Conservation (phyloP, 192 early-diverging fungal species). For the Podochytrium sp. region DNA sequence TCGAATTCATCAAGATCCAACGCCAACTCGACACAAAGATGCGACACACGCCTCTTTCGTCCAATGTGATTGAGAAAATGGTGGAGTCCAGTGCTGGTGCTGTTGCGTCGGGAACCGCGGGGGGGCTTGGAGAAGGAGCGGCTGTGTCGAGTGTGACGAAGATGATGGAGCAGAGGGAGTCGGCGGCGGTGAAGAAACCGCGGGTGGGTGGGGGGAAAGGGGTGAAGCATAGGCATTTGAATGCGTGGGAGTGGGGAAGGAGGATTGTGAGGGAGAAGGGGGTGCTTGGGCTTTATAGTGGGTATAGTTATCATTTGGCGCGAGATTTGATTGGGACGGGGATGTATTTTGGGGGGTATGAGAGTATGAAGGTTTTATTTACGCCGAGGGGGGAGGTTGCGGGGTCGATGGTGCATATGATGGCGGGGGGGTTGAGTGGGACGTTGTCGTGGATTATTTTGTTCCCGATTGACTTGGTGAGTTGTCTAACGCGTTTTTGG, state of each 20-base stretch:
- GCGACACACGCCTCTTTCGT: neutral
- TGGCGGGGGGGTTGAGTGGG: slow-evolving; percentile 56
- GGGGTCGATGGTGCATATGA: slow-evolving; percentile 46
- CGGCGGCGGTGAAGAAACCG: neutral
- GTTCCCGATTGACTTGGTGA: slow-evolving; percentile 59
- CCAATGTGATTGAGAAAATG: slow-evolving; percentile 11
- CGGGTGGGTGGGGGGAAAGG: neutral
- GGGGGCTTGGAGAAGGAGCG: slow-evolving; percentile 43
- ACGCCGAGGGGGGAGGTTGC: slow-evolving; percentile 22
- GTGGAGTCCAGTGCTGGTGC: slow-evolving; percentile 25
- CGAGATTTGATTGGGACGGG: slow-evolving; percentile 50
- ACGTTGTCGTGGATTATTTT: slow-evolving; percentile 52
- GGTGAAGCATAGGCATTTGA: neutral
- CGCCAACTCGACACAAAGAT: slow-evolving; percentile 40
- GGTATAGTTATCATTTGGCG: slow-evolving; percentile 43
- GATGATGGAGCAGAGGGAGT: neutral
- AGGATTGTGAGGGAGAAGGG: slow-evolving; percentile 49
- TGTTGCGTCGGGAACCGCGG: slow-evolving; percentile 37
- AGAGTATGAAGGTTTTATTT: slow-evolving; percentile 42
- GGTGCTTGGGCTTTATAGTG: slow-evolving; percentile 49
- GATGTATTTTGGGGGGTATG: slow-evolving; percentile 57
- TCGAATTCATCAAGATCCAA: slow-evolving; percentile 62
- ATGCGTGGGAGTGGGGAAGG: slow-evolving; percentile 36
- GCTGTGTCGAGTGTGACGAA: neutral
- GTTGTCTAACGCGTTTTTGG: neutral